Evolutionary conservation across 2,329 filamentous ascomycete species (phyloP).

Genomic region (Cryphonectria nitschkei): DNA sequence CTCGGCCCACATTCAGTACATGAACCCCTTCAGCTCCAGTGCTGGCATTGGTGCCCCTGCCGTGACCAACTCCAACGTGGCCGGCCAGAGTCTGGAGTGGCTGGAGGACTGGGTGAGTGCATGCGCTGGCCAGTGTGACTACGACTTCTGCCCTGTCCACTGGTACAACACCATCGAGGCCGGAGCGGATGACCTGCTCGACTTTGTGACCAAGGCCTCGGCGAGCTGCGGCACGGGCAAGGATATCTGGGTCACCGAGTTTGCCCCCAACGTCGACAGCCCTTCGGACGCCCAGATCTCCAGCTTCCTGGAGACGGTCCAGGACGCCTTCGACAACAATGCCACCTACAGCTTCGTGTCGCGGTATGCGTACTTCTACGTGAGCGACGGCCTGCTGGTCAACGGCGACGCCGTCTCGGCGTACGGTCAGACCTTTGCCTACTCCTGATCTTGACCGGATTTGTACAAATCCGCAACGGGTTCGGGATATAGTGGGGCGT

Average conservation of each 20-base stretch:
- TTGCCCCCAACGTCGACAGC: conserved; percentile 54
- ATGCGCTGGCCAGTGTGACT: conserved; percentile 55
- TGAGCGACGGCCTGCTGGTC: conserved; percentile 48
- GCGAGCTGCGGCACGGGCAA: conserved; percentile 47
- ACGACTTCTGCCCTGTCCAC: conserved; percentile 66
- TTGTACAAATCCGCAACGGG: not conserved
- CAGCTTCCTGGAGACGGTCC: conserved; percentile 54
- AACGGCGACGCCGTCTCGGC: conserved; percentile 44
- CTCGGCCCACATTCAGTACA: conserved; percentile 53
- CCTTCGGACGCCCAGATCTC: conserved; percentile 41
- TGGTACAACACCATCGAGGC: conserved; percentile 59
- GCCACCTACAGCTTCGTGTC: conserved; percentile 52
- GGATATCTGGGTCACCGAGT: conserved; percentile 68
- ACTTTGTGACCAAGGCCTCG: conserved; percentile 54
- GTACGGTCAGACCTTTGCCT: conserved; percentile 56
- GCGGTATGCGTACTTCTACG: conserved; percentile 63
- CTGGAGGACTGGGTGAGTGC: conserved; percentile 55
- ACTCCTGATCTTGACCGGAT: conserved; percentile 33
- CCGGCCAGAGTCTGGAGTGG: conserved; percentile 58
- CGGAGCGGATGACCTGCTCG: conserved; percentile 54
- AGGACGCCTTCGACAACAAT: conserved; percentile 52
- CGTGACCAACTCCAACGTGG: conserved; percentile 61
- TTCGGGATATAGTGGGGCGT: not conserved
- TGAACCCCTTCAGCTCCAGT: conserved; percentile 59
- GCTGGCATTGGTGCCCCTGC: conserved; percentile 61